Evolutionary conservation across 495 filamentous ascomycete species (phyloP).

Genomic region (Pseudoneurospora amorphoporcata): DNA sequence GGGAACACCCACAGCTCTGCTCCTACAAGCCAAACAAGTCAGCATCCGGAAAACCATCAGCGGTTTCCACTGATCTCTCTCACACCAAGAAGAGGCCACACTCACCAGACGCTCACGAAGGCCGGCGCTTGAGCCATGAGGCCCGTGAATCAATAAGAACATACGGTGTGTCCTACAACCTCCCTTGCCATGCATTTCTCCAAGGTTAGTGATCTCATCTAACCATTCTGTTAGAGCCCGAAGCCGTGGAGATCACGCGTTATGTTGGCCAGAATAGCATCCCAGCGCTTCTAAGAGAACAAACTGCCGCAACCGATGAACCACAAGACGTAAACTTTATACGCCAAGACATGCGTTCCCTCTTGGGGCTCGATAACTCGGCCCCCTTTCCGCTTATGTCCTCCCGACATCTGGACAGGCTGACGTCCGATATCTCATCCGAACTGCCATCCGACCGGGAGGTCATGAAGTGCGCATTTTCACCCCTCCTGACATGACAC

Average conservation of each 20-base stretch:
- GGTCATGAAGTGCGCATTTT: conserved; percentile 39
- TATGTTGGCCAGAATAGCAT: conserved; percentile 59
- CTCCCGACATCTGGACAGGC: conserved; percentile 54
- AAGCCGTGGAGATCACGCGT: conserved; percentile 51
- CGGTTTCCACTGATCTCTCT: conserved; percentile 17
- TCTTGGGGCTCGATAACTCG: conserved; percentile 74
- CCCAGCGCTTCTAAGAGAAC: conserved; percentile 55
- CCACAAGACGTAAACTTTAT: conserved; percentile 39
- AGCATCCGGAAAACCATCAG: conserved; percentile 35
- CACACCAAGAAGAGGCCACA: conserved; percentile 35
- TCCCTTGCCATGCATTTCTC: background rate
- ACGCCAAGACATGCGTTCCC: conserved; percentile 59
- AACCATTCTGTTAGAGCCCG: conserved; percentile 39
- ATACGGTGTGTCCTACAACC: conserved; percentile 16
- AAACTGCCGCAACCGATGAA: conserved; percentile 30
- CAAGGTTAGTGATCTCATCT: conserved; percentile 2
- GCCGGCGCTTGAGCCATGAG: conserved; percentile 28
- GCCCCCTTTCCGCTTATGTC: conserved; percentile 81
- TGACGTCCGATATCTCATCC: conserved; percentile 60
- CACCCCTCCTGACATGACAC: background rate
- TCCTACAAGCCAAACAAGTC: conserved; percentile 62
- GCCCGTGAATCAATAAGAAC: conserved; percentile 29
- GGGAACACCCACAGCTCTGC: conserved; percentile 60
- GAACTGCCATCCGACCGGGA: conserved; percentile 54
- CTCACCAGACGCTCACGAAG: conserved; percentile 31